These are phyloP conservation scores for Brassica balearica DNA, from an alignment of 441 rosid species.

Conservation along the genomic window DNA sequence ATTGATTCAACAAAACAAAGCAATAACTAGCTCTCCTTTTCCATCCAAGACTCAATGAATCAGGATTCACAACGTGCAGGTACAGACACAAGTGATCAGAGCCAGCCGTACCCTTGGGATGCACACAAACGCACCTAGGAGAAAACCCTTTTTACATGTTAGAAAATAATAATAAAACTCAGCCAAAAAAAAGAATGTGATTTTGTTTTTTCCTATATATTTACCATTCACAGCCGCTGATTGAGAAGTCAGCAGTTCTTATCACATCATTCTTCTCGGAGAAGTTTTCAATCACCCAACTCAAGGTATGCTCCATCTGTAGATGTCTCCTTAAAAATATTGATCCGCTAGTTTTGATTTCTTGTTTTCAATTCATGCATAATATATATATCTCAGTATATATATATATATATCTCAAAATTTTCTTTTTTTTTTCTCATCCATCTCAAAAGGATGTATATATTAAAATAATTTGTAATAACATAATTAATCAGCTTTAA, in stretches of 20 bases:
- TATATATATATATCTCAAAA: neutral
- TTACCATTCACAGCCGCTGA: conserved; percentile 26
- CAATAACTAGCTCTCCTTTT: neutral
- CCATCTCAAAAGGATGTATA: too few species aligned
- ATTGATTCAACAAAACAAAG: conserved; percentile 18
- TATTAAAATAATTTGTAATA: too few species aligned
- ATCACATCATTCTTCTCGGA: neutral
- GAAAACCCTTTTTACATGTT: neutral
- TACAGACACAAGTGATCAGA: neutral
- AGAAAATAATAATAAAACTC: neutral
- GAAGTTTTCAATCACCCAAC: conserved; percentile 23
- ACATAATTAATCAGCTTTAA: too few species aligned
- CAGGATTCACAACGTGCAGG: neutral
- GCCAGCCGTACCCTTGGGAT: neutral
- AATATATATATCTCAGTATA: neutral
- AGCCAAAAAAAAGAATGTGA: neutral
- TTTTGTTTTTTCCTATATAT: neutral
- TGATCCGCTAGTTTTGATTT: neutral
- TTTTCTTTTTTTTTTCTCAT: too few species aligned
- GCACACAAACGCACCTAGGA: neutral
- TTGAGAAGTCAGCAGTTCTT: neutral
- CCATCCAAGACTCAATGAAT: conserved; percentile 26
- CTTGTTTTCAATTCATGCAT: neutral
- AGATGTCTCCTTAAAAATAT: neutral
- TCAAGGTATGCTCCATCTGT: neutral